Evolutionary conservation across 1,284 basidiomycete species (phyloP), one percentile per base, ranked within the genome.

Genomic region (Ustilago trichophora): DNA sequence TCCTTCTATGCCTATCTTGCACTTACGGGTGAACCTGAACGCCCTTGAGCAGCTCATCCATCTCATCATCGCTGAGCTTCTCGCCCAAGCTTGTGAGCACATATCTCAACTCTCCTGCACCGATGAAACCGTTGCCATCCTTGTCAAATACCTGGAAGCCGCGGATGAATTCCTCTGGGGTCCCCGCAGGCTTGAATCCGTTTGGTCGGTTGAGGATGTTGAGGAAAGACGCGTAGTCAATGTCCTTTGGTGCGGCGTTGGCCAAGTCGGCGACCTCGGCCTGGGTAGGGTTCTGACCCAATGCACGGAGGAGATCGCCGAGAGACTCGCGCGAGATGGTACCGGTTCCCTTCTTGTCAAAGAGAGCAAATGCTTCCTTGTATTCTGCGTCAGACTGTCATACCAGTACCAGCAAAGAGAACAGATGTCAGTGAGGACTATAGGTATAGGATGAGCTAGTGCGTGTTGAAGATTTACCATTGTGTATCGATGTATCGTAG

Each of bases 111-210:
- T 88, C 87, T 45, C 93, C 93, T 22, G 90, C 92, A 48, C 93
- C 93, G 77, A 98, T 98, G 84, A 90, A 93, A 0, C 95, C 95
- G 76, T 96, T 96, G 36, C 92, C 93, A 67, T 96, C 93, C 84
- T 97, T 97, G 84, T 98, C 95, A 73, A 98, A 98, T n/a, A 98
- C 95, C 80, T 98, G 94, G 87, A 98, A 98, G 9, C 94, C 96
- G 52, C 95, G 92, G 79, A 97, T 92, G 84, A 98, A 98, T 82
- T 98, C 95, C 86, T 98, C 95, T 12, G 76, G 72, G 22, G 72
- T 75, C 6, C 65, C 72, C 13, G 60, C 93, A 26, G 93, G 93
- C 83, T 95, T 96, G 86, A 93, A 97, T 2, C 94, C 94, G 80
- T 96, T 93, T 9, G 93, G 93, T 29, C 95, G 88, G 83, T 98